Evolutionary conservation across 2,329 filamentous ascomycete genomes (phyloP).

Genomic region (Aurifilum marmelostoma): DNA sequence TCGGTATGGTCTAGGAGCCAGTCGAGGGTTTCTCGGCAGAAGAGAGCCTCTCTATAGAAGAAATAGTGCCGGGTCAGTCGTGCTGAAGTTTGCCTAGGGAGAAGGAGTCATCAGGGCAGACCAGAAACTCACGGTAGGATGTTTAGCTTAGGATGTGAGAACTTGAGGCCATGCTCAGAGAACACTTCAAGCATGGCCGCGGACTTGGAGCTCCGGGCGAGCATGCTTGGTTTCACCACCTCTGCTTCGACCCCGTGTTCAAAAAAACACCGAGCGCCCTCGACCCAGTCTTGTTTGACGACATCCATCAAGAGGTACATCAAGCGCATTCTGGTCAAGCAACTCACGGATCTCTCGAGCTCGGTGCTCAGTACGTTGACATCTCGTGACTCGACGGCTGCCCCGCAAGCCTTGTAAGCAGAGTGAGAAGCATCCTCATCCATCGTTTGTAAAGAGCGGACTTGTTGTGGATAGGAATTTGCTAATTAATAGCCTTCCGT

Average conservation of each 20-base stretch:
- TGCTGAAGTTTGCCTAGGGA: too few species aligned
- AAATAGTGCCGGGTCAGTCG: too few species aligned
- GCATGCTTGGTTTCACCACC: neutral
- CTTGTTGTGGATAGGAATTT: neutral
- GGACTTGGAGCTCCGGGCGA: neutral
- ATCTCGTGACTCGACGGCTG: neutral
- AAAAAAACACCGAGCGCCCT: neutral
- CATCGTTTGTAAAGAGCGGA: neutral
- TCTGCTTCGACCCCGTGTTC: neutral
- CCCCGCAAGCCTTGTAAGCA: neutral
- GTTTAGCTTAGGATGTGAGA: neutral
- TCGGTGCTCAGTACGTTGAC: neutral
- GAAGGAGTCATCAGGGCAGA: too few species aligned
- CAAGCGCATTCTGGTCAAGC: neutral
- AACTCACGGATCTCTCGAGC: neutral
- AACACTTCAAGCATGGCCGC: neutral
- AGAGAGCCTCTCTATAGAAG: neutral
- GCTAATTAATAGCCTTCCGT: too few species aligned
- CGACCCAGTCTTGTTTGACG: neutral
- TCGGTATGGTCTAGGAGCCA: neutral
- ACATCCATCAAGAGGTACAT: neutral
- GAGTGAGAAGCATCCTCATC: neutral
- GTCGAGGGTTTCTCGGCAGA: neutral
- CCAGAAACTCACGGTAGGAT: neutral
- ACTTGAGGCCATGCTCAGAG: neutral